Conservation (phyloP, 192 early-diverging fungal genomes). For the Coemansia reversa region DNA sequence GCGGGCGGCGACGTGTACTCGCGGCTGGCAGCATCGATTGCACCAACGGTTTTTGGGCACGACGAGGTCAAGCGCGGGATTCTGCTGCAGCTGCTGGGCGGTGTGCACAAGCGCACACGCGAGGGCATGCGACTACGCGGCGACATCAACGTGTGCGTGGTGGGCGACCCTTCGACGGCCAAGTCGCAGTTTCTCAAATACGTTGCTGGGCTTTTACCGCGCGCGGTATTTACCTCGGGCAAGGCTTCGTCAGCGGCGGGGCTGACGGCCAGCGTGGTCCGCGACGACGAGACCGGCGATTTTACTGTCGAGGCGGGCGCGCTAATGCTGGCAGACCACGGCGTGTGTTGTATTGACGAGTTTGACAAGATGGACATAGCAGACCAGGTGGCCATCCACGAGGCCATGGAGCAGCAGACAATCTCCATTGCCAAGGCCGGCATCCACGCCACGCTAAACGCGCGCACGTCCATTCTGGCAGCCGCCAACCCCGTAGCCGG, state of each 20-base stretch:
- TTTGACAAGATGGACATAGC: too few relatives aligned
- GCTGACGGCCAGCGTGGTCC: conserved; percentile 90
- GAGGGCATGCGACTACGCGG: conserved; percentile 95
- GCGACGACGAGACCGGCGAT: conserved; percentile 97
- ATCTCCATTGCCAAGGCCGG: conserved; percentile 96
- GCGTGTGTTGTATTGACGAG: conserved; percentile 97
- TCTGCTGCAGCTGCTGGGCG: conserved; percentile 90
- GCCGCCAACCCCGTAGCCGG: conserved; percentile 96
- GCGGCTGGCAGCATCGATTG: conserved; percentile 78
- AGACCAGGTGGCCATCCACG: conserved; percentile 99
- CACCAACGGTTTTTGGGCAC: conserved; percentile 91
- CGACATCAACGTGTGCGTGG: conserved; percentile 96
- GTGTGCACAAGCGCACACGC: conserved; percentile 89
- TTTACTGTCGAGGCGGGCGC: conserved; percentile 98
- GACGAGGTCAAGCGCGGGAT: conserved; percentile 95
- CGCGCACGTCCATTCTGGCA: conserved; percentile 91
- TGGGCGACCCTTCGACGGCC: conserved; percentile 93
- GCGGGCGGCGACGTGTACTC: conserved; percentile 66
- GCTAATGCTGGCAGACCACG: conserved; percentile 96
- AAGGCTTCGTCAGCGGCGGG: conserved; percentile 95
- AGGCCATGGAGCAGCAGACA: conserved; percentile 99
- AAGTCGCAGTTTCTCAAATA: conserved; percentile 88
- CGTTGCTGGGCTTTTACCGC: conserved; percentile 85
- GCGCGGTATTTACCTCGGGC: conserved; percentile 94
- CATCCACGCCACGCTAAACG: conserved; percentile 93